phyloP scores from a whole-genome alignment of 208 protist genomes.

The Acanthamoeba lenticulata region DNA sequence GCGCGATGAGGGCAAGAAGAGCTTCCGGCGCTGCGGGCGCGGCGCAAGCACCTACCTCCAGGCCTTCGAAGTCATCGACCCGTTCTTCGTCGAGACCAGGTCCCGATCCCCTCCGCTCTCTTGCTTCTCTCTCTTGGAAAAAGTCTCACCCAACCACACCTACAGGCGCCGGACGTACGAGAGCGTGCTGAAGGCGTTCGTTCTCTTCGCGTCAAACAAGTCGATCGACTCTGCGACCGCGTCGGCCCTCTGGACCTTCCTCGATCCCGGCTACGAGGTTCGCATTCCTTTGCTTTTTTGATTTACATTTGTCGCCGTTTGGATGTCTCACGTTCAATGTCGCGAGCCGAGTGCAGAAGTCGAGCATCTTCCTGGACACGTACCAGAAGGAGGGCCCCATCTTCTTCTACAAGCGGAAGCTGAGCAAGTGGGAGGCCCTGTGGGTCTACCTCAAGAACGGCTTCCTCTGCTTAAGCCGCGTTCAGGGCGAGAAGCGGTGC shows the following conservation, averaged over 20 bases:
- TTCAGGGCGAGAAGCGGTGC: neutral
- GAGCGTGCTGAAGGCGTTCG: neutral
- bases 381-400: constrained; percentile 24
- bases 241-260: neutral
- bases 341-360: neutral
- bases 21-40: neutral
- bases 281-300: neutral
- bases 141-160: neutral
- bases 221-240: neutral
- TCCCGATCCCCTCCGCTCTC: neutral
- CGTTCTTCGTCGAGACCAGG: constrained; percentile 21
- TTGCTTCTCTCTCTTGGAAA: neutral
- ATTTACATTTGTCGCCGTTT: too few relatives aligned
- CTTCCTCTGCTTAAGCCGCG: neutral
- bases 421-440: neutral
- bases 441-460: constrained; percentile 32
- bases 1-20: neutral
- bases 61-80: neutral
- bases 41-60: neutral
- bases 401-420: neutral
- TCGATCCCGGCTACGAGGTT: constrained; percentile 5
- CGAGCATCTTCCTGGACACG: neutral
- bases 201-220: neutral
- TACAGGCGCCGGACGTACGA: neutral
- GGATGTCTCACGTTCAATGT: neutral